Conservation (phyloP, 2,329 filamentous ascomycete species). For the Sarocladiaceae sp. region DNA sequence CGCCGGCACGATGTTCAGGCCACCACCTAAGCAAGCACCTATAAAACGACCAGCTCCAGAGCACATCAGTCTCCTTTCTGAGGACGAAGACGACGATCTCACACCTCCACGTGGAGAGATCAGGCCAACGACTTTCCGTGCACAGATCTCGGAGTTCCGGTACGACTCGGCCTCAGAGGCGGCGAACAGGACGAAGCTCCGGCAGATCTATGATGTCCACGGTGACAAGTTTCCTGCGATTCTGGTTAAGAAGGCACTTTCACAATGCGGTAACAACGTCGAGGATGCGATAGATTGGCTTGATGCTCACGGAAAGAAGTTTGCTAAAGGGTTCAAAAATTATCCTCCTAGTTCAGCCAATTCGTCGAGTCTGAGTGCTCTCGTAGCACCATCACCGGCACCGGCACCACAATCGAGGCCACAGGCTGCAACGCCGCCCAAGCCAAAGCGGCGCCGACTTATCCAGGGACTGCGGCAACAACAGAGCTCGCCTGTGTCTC, state of each 20-base stretch:
- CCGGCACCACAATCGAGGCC: too few species aligned
- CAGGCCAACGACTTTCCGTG: slow-evolving; percentile 53
- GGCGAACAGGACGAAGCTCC: slow-evolving; percentile 28
- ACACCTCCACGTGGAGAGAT: slow-evolving; percentile 57
- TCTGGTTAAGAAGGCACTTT: slow-evolving; percentile 28
- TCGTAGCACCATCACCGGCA: not conserved
- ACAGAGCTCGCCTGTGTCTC: slow-evolving; percentile 19
- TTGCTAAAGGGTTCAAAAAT: slow-evolving; percentile 11
- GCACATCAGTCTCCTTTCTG: slow-evolving; percentile 44
- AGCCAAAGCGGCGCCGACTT: slow-evolving; percentile 22
- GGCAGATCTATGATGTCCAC: slow-evolving; percentile 32
- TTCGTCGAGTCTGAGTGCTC: too few species aligned
- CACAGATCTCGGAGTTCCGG: slow-evolving; percentile 31
- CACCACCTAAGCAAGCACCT: slow-evolving; percentile 29
- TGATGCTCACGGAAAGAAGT: slow-evolving; percentile 12
- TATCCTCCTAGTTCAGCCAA: not conserved
- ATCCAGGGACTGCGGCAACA: slow-evolving; percentile 29
- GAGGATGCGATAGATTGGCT: slow-evolving; percentile 31
- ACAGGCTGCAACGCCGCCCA: slow-evolving; percentile 11
- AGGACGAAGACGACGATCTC: slow-evolving; percentile 39
- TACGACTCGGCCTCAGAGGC: slow-evolving; percentile 44
- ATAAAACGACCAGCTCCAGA: slow-evolving; percentile 32
- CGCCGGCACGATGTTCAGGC: slow-evolving; percentile 66
- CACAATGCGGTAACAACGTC: slow-evolving; percentile 26
- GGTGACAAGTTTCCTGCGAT: slow-evolving; percentile 25